Evolutionary conservation across 2,329 filamentous ascomycete genomes (phyloP), one percentile per base, ranked within the genome.

Genomic region (Ilyonectria destructans): DNA sequence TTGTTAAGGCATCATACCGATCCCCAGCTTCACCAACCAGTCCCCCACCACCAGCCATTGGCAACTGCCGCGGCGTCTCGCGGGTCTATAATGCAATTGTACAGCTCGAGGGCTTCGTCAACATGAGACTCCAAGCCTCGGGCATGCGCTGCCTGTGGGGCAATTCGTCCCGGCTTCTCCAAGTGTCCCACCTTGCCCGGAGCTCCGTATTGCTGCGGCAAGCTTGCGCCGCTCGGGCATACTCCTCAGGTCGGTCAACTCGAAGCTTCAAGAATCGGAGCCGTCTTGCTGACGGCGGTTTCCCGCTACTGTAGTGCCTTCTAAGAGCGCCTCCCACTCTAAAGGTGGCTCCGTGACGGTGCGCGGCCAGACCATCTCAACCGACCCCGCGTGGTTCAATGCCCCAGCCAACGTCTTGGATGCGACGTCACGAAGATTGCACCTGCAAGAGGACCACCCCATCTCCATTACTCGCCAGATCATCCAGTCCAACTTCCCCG

Each of bases 361-460:
- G 70, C 88, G 91, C 73, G 91, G 88, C 71, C 86, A 85, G 69
- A 82, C 81, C 10, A 78, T 83, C 19, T 91, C 88, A 19, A 75
- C 70, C 5, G 95, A 98, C 79, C 82, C 87, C 62, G 81, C 87
- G 59, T 98, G 94, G 93, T 96, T 92, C 81, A 99, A 99, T 81
- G 87, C 93, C 15, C 91, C 96, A 4, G 76, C 88, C 29, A 92
- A 91, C 62, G 95, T 99, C 70, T 84, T 95, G 55, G 85, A 90
- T 23, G 90, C 93, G 64, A 88, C 97, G 55, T 87, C 90, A 54
- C 92, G 94, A 69, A 90, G 89, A 62, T 87, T 99, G n/a, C 96
- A 99, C 81, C 88, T 97, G n/a, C 91, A 96, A 78, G 89, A 91
- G 69, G 91, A 97, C 81, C 96, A 99, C 78, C 96, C 96, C 26